Evolutionary conservation across 2,329 filamentous ascomycete species (phyloP), one percentile per base, ranked within the genome.

Genomic region (Periconia sp.): DNA sequence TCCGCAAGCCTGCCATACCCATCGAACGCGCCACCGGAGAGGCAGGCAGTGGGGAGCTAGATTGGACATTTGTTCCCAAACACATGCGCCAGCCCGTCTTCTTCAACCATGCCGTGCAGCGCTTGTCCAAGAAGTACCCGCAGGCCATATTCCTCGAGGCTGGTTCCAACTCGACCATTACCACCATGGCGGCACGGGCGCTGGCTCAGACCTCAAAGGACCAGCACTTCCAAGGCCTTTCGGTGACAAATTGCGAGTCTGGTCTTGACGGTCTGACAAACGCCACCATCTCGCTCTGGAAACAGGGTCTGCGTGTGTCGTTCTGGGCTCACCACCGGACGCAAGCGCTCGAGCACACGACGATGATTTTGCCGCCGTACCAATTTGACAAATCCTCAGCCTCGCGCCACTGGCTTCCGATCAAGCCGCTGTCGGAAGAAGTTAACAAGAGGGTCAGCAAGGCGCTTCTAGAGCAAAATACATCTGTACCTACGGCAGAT

Each of bases 81-180:
- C 77, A 79, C 36, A 69, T 74, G 55, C 50, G 75, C 1, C 28
- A 69, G 0, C 73, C 77, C 0, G 77, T 80, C 0, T 77, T 63
- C 50, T 78, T 77, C 49, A 25, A 63, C 16, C 62, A 77, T 6
- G 78, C 73, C 0, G 43, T 79, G 0, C 55, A 72, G 24, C 53
- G 76, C 1, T 50, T 80, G 0, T 49, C 61, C 0, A 40, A 66
- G 6, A 36, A 60, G 5, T 50, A 60, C 9, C 24, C 53, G 62
- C 19, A 23, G 5, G 44, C 41, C 12, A 43, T 52, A 8, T 63
- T 50, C 50, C 47, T 63, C 2, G 60, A 63, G 32, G 58, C 58
- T 22, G 58, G 57, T 7, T 49, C 47, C 2, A 39, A 48, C 7
- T 54, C 59, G 5, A 57, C 65, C 2, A 49, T 66, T 10, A 55